These are phyloP conservation scores for Pharnaceum exiguum DNA, from an alignment of 148 eudicot species.

Conservation along the genomic window DNA sequence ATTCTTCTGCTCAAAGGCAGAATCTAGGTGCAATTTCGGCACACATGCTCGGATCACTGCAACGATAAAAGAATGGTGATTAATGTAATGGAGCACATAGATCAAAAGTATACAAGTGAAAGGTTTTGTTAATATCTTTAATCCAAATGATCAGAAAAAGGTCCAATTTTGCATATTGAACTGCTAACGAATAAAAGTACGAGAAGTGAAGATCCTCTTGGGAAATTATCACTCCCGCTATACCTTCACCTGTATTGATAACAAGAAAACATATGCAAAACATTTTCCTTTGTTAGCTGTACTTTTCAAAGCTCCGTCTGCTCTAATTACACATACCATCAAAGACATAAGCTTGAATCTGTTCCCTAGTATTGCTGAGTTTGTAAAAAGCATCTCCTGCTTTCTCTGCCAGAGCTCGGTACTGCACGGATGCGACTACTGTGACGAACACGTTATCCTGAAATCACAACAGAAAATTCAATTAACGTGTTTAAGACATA, in stretches of 20 bases:
- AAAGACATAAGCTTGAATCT: slow-evolving; percentile 71
- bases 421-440: slow-evolving; percentile 68
- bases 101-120: no score
- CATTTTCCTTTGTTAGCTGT: background rate
- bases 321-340: slow-evolving; percentile 37
- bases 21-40: slow-evolving; percentile 55
- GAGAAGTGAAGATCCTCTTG: background rate
- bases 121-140: no score
- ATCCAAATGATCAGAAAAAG: background rate
- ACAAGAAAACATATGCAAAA: background rate
- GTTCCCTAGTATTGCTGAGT: slow-evolving; percentile 58
- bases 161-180: background rate
- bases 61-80: background rate
- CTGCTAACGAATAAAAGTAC: background rate
- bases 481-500: no score
- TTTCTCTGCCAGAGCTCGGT: slow-evolving; percentile 54
- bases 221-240: background rate
- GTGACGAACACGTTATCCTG: slow-evolving; percentile 74
- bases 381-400: slow-evolving; percentile 64
- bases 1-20: slow-evolving; percentile 73
- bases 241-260: background rate
- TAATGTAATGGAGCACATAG: background rate
- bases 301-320: background rate
- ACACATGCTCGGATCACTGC: slow-evolving; percentile 66
- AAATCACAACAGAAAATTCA: slow-evolving; percentile 4